Evolutionary conservation across 2,329 filamentous ascomycete species (phyloP).

Genomic region (Fusarium beomiforme): DNA sequence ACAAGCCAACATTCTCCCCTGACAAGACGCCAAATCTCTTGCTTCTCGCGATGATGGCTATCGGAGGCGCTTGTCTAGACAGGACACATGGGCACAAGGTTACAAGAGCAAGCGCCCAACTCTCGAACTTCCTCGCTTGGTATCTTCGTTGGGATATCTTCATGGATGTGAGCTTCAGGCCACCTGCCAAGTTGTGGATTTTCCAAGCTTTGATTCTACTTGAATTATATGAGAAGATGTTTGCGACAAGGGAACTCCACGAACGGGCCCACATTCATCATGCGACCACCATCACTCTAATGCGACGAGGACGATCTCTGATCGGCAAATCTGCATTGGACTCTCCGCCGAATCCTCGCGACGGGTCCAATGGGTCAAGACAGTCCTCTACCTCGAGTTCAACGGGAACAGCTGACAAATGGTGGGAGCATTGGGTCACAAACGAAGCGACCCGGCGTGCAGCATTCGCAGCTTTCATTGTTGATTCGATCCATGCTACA

Average conservation of each 20-base stretch:
- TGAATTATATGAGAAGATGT: conserved; percentile 98
- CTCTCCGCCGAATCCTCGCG: conserved; percentile 79
- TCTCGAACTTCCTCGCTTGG: conserved; percentile 91
- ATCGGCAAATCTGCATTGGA: conserved; percentile 87
- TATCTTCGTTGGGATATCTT: conserved; percentile 97
- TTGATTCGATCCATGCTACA: conserved; percentile 95
- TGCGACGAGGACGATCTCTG: conserved; percentile 91
- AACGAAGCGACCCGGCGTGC: conserved; percentile 90
- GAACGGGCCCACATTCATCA: conserved; percentile 97
- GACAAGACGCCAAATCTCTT: conserved; percentile 87
- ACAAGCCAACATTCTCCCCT: conserved; percentile 91
- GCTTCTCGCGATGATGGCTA: conserved; percentile 88
- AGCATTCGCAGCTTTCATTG: conserved; percentile 92
- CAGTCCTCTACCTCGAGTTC: conserved; percentile 70
- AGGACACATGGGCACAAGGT: conserved; percentile 79
- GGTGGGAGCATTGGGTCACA: conserved; percentile 96
- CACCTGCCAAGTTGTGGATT: conserved; percentile 94
- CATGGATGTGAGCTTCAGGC: conserved; percentile 87
- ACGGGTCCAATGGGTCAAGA: conserved; percentile 64
- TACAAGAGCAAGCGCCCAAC: conserved; percentile 79
- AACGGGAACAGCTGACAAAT: conserved; percentile 81
- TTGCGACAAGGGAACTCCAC: conserved; percentile 88
- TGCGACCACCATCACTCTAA: conserved; percentile 92
- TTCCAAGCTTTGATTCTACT: conserved; percentile 91
- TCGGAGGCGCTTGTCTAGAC: conserved; percentile 90